Evolutionary conservation across 495 filamentous ascomycete species (phyloP).

Genomic region (Penicillium turbatum): DNA sequence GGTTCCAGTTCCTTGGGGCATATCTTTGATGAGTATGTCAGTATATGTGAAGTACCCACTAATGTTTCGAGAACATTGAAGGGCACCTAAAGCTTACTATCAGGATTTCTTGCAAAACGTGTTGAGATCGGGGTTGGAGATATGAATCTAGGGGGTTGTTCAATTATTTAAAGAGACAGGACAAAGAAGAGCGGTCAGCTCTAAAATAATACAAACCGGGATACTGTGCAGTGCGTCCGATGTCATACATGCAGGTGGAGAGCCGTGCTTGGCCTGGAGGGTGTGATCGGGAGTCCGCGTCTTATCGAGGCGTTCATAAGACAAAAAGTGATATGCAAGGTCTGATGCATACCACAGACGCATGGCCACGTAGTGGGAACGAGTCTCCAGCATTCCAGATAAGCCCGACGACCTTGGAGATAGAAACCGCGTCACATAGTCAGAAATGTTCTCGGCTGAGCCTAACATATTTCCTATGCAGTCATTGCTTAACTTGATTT

Average conservation of each 20-base stretch:
- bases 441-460: too few relatives aligned
- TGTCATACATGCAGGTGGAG: constrained; percentile 12
- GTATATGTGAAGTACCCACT: background rate
- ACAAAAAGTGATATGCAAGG: background rate
- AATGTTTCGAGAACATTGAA: background rate
- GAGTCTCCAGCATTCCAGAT: too few relatives aligned
- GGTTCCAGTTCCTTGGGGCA: constrained; percentile 11
- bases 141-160: background rate
- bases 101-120: background rate
- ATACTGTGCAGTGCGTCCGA: constrained; percentile 3
- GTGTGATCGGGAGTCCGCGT: background rate
- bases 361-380: background rate
- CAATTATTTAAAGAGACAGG: background rate
- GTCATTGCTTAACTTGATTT: too few relatives aligned
- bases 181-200: constrained; percentile 7
- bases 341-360: background rate
- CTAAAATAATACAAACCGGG: background rate
- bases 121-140: background rate
- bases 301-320: background rate
- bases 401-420: too few relatives aligned
- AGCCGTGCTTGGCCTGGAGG: background rate
- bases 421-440: too few relatives aligned
- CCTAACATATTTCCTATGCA: too few relatives aligned
- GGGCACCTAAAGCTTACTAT: background rate
- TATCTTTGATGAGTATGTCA: background rate